Base-by-base conservation (phyloP, 768 basidiomycete genomes). In the Pholiota molesta region DNA sequence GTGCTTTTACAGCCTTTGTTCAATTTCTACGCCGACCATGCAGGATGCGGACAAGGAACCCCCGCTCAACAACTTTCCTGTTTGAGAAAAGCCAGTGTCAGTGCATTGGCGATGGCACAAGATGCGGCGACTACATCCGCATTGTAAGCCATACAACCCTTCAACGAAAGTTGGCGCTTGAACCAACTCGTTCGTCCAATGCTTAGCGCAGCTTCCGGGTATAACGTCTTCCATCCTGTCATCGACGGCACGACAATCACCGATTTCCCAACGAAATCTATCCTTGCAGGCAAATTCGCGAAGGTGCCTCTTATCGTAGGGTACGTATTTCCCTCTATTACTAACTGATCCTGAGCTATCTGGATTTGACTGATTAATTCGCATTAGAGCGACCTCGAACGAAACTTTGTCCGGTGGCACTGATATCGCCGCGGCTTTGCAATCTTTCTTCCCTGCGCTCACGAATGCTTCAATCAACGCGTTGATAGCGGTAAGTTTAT, bases 241-340 rank as follows among this genome's bases (percentile, higher is more conserved):
- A 49, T 88, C 7, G 88, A 88, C 64, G 82, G 82, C 0, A 77
- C 78, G 49, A 62, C 84, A 8, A 73, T 89, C 61, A 75, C 78
- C 1, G 80, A 82, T n/a, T 75, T 75, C 61, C 86, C 86, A 0
- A 84, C 84, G 1, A 67, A 69, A 29, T 75, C 75, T 7, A 78
- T 89, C 39, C 67, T 78, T 3, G 55, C 70, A 1, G 82, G 84
- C 3, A 75, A 78, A 19, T 83, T 85, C 58, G 72, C 77, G 0
- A 71, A 75, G n/a, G 82, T 88, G 3, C 82, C 86, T 5, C 68
- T 88, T 3, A 82, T 91, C 33, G 81, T 86, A 33, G 86, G 86
- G 87, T 87, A 66, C 19, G 78, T 70, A n/a, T 14, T 37, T 17
- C 13, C 26, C n/a, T 31, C 9, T 14, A 39, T 23, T 7, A 31